phyloP scores from a whole-genome alignment of 2,329 filamentous ascomycete genomes.

The Lecanicillium sp. region DNA sequence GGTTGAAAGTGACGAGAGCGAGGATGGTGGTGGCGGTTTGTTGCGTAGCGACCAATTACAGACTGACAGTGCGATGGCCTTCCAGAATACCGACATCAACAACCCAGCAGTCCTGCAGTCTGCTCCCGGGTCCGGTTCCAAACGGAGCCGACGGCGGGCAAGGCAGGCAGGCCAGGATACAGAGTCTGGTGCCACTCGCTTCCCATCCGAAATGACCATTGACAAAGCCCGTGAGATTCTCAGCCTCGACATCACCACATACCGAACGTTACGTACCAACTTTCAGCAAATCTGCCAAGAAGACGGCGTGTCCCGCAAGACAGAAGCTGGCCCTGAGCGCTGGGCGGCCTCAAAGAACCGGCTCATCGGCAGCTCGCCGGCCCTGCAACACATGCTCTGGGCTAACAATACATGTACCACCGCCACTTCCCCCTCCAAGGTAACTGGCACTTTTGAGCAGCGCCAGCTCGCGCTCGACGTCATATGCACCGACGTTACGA shows the following conservation, averaged over 20 bases:
- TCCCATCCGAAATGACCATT: constrained; percentile 76
- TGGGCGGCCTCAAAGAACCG: constrained; percentile 68
- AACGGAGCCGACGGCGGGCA: constrained; percentile 22
- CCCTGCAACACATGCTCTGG: constrained; percentile 58
- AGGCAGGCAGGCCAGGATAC: constrained; percentile 62
- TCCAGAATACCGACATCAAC: constrained; percentile 1
- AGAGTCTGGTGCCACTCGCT: constrained; percentile 64
- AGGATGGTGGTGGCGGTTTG: neutral
- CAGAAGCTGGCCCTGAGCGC: constrained; percentile 61
- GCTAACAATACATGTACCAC: constrained; percentile 15
- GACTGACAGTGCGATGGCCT: neutral
- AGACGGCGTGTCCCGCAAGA: constrained; percentile 67
- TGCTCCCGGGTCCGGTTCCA: constrained; percentile 6
- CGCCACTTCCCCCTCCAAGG: constrained; percentile 32
- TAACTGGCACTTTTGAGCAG: constrained; percentile 51
- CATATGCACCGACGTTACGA: constrained; percentile 76
- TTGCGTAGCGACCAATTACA: neutral
- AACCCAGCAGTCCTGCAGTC: neutral
- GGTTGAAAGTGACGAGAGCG: neutral
- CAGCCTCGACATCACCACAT: constrained; percentile 55
- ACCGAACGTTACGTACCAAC: constrained; percentile 57
- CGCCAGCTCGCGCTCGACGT: constrained; percentile 69
- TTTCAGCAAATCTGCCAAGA: constrained; percentile 68
- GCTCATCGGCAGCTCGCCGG: constrained; percentile 57
- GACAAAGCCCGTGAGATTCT: constrained; percentile 70